These are phyloP conservation scores for Pythium phragmitis DNA, from an alignment of 352 stramenopile genomes.

Conservation along the genomic window DNA sequence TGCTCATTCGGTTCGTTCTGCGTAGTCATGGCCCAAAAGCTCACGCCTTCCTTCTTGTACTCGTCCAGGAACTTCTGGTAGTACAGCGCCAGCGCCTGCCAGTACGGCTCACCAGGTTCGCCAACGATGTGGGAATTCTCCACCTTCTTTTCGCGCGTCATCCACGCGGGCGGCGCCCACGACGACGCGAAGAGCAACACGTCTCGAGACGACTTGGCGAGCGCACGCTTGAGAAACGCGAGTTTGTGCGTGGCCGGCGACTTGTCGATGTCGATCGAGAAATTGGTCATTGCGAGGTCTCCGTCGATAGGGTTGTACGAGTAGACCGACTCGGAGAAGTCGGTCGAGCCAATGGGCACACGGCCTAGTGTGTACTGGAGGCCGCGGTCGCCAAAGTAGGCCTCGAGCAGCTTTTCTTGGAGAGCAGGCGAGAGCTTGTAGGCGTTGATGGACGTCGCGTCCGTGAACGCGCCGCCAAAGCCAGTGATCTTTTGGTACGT, in stretches of 20 bases:
- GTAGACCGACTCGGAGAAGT: conserved; percentile 88
- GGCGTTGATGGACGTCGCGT: conserved; percentile 80
- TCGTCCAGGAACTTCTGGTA: conserved; percentile 74
- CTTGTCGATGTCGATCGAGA: conserved; percentile 85
- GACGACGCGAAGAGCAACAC: conserved; percentile 76
- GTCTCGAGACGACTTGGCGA: conserved; percentile 38
- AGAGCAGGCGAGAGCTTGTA: conserved; percentile 53
- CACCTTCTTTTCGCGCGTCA: conserved; percentile 74
- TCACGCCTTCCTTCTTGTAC: conserved; percentile 72
- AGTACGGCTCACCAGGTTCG: conserved; percentile 53
- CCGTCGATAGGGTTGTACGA: conserved; percentile 82
- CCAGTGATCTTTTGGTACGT: conserved; percentile 85
- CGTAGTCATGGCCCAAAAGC: conserved; percentile 79
- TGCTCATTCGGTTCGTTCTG: conserved; percentile 81
- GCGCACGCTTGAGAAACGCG: conserved; percentile 58
- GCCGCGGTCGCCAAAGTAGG: conserved; percentile 76
- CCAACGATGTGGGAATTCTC: conserved; percentile 63
- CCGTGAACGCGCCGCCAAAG: conserved; percentile 92
- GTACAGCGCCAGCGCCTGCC: conserved; percentile 79
- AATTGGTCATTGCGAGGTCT: conserved; percentile 81
- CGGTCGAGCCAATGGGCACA: conserved; percentile 82
- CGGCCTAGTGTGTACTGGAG: conserved; percentile 84
- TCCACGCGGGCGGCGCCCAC: conserved; percentile 86
- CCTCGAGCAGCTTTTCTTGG: conserved; percentile 70
- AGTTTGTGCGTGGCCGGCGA: conserved; percentile 59